Percentiles rank a stretch among this genome's conserved stretches.
Conservation (phyloP, 305 asterid species). For the Lippia alba region DNA sequence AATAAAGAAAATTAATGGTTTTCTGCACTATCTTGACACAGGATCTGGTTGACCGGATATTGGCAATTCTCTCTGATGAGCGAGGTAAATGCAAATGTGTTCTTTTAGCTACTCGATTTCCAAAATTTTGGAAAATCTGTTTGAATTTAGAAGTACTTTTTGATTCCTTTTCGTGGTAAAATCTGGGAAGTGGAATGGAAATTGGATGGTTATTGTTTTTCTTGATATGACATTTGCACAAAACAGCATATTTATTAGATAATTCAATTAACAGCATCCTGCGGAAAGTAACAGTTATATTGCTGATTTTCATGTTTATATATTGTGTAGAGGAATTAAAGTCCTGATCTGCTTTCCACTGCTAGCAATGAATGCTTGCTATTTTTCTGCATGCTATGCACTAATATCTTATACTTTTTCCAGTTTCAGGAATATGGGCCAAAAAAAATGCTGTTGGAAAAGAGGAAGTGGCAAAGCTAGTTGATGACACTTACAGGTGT, state of each 20-base stretch:
- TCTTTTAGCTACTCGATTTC: conserved; percentile 27
- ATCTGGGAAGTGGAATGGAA: conserved; percentile 23
- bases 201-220: conserved; percentile 21
- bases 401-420: conserved; percentile 28
- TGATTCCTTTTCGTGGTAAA: conserved; percentile 14
- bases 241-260: conserved; percentile 4
- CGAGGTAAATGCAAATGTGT: conserved; percentile 58
- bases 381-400: conserved; percentile 15
- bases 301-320: conserved; percentile 5
- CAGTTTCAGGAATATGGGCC: conserved; percentile 68
- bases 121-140: conserved; percentile 19
- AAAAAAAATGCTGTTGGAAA: conserved; percentile 65
- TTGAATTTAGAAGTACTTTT: conserved; percentile 19
- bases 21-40: conserved; percentile 40
- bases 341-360: not conserved
- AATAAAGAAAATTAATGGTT: conserved; percentile 25
- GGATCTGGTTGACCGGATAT: conserved; percentile 97
- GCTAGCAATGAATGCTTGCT: conserved; percentile 9
- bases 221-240: conserved; percentile 23
- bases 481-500: conserved; percentile 76
- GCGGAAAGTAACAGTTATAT: too few species aligned
- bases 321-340: conserved; percentile 14
- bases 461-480: conserved; percentile 73
- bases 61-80: conserved; percentile 76
- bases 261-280: conserved; percentile 17